Evolutionary conservation across 352 stramenopile species (phyloP), one percentile per base, ranked within the genome.

Genomic region (Phytophthora europaea): DNA sequence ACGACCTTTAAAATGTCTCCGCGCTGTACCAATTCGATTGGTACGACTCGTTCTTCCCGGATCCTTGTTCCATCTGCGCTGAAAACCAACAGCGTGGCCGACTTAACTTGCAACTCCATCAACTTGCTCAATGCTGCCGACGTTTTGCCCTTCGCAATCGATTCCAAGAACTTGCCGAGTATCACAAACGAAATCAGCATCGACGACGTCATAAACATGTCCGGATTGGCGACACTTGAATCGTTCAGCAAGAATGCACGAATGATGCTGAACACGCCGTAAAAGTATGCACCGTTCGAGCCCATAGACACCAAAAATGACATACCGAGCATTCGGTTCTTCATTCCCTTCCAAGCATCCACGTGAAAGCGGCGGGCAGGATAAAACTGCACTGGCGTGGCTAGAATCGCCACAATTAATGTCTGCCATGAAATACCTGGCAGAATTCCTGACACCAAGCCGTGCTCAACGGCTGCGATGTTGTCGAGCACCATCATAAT

Each of bases 181-280:
- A 99, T 84, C 34, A 99, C 98, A 72, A 99, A 99, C 18, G 97
- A 93, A 63, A 99, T 94, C 26, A 99, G 84, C 83, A 99, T 98
- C 3, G 97, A 91, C n/a, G 95, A 97, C 4, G 98, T 99, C 87
- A 99, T 99, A 75, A 99, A 99, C 81, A 98, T 97, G 72, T 98
- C 89, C 6, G 83, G 78, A 36, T 83, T 89, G 20, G 84, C 73
- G 26, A 97, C 83, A 65, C 81, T 89, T 67, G 73, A 79, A 52
- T 98, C 84, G 31, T 82, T 78, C 36, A 88, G 84, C 66, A 88
- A 80, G 12, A 83, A 81, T 33, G 82, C 88, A 34, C 82, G 94
- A 68, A 94, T 65, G 31, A 98, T 83, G 36, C 92, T 95, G 53
- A 98, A 94, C 4, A 98, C 61, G 0, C 92, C 98, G 76, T 99